Evolutionary conservation across 257 asterid species (phyloP).

Genomic region (Pogostemon cablin): DNA sequence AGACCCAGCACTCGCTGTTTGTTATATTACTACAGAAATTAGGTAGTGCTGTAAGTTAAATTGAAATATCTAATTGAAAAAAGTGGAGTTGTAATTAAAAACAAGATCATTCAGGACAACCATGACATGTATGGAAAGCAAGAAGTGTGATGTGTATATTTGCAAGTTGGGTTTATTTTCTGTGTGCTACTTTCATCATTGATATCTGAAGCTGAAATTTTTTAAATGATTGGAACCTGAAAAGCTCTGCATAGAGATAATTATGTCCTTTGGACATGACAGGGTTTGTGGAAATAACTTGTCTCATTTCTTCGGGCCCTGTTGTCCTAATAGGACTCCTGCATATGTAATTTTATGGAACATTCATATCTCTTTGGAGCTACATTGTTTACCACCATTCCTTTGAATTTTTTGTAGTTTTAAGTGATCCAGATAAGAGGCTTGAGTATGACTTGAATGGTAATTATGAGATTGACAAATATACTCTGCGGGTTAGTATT

Average conservation of each 20-base stretch:
- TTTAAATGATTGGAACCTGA: not conserved
- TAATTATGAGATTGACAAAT: slow-evolving; percentile 62
- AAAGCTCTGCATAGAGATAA: not conserved
- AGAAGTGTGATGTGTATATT: not conserved
- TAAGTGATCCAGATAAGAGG: slow-evolving; percentile 69
- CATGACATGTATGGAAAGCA: slow-evolving; percentile 4
- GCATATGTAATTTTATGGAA: not conserved
- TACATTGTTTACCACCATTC: slow-evolving; percentile 25
- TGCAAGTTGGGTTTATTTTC: slow-evolving; percentile 16
- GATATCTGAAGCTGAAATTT: slow-evolving; percentile 2
- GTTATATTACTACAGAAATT: not conserved
- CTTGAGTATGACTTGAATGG: slow-evolving; percentile 68
- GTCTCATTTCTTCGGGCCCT: not conserved
- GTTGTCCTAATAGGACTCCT: slow-evolving; percentile 6
- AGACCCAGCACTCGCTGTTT: not conserved
- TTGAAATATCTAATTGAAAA: slow-evolving; percentile 15
- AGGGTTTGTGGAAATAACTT: slow-evolving; percentile 7
- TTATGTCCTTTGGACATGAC: slow-evolving; percentile 11
- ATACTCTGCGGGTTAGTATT: slow-evolving; percentile 57
- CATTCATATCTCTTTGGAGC: slow-evolving; percentile 17
- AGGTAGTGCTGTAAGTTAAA: slow-evolving; percentile 19
- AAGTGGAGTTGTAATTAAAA: slow-evolving; percentile 1
- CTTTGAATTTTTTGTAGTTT: slow-evolving; percentile 43
- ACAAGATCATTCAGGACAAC: slow-evolving; percentile 1
- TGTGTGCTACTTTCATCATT: slow-evolving; percentile 17